Conservation (phyloP, 192 early-diverging fungal species). For the Coemansia biformis region DNA sequence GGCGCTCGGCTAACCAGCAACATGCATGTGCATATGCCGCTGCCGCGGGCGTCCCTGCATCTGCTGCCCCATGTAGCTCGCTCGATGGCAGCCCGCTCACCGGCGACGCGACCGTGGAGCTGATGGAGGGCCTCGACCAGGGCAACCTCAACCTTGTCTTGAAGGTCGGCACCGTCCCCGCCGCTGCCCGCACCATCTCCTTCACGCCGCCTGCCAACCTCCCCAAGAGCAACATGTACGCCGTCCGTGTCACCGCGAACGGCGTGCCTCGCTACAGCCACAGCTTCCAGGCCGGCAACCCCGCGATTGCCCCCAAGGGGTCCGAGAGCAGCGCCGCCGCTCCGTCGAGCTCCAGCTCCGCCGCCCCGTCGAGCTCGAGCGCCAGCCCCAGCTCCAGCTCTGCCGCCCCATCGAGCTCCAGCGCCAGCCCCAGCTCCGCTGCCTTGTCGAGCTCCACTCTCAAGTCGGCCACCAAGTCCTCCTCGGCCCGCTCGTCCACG, state of each 20-base stretch:
- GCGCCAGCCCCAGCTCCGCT: background rate
- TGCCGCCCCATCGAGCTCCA: background rate
- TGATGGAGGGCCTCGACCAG: constrained; percentile 43
- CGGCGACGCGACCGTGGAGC: constrained; percentile 38
- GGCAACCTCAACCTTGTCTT: constrained; percentile 34
- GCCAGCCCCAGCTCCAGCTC: background rate
- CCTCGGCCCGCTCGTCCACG: background rate
- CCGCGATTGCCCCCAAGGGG: background rate
- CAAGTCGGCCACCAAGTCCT: background rate
- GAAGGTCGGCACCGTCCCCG: constrained; percentile 19
- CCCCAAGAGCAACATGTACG: constrained; percentile 25
- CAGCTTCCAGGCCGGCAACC: constrained; percentile 28
- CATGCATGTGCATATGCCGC: no score
- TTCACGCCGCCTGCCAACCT: constrained; percentile 28
- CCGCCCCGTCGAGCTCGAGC: background rate
- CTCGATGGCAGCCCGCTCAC: constrained; percentile 26
- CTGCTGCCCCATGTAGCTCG: constrained; percentile 35
- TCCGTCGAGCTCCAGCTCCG: background rate
- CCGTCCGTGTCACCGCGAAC: constrained; percentile 33
- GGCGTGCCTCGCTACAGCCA: constrained; percentile 49
- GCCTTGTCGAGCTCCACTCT: background rate
- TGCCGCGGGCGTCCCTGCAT: no score
- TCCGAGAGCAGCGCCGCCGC: constrained; percentile 5
- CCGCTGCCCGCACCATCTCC: constrained; percentile 15
- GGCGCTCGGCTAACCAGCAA: no score